A percentile compares a stretch with the other conserved stretches of the same genome.
These are phyloP conservation scores for Suzukiozyma palmioleophila DNA, from an alignment of 1,139 yeast species.

Conservation along the genomic window DNA sequence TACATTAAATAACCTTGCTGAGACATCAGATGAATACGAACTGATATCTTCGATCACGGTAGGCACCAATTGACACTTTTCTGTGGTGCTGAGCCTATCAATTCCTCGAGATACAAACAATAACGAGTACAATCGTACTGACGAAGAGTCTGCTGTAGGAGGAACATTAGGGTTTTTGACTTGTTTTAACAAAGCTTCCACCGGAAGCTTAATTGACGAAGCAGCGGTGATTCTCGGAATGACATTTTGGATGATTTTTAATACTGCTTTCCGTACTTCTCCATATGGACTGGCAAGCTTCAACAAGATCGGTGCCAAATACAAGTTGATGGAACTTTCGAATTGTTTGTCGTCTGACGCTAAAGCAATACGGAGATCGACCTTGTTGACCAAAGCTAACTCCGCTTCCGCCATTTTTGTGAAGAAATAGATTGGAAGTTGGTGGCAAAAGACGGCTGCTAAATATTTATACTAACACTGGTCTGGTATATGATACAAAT, in stretches of 20 bases:
- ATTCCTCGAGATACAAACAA: slow-evolving; percentile 65
- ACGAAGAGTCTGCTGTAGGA: slow-evolving; percentile 38
- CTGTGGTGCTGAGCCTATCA: slow-evolving; percentile 40
- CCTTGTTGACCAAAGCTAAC: slow-evolving; percentile 60
- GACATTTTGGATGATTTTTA: slow-evolving; percentile 62
- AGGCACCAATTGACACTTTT: slow-evolving; percentile 42
- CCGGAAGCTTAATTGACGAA: slow-evolving; percentile 55
- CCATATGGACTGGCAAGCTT: slow-evolving; percentile 72
- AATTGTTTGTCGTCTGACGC: slow-evolving; percentile 68
- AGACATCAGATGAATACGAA: slow-evolving; percentile 27
- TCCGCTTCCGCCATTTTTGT: slow-evolving; percentile 46
- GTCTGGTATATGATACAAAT: too few species aligned
- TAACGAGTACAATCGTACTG: slow-evolving; percentile 62
- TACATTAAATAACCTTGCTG: slow-evolving; percentile 60
- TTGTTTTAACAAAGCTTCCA: slow-evolving; percentile 57
- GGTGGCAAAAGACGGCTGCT: slow-evolving; percentile 7
- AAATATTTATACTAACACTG: too few species aligned
- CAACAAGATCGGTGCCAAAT: slow-evolving; percentile 72
- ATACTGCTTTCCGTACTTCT: slow-evolving; percentile 64
- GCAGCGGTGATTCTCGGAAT: slow-evolving; percentile 64
- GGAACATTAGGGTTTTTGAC: slow-evolving; percentile 51
- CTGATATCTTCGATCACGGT: slow-evolving; percentile 45
- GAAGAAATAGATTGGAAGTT: not conserved
- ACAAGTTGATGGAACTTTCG: slow-evolving; percentile 54
- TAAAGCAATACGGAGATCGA: slow-evolving; percentile 78